A percentile compares a stretch with the other conserved stretches of the same genome.
Evolutionary conservation across 345 rosid genomes (phyloP).

Genomic region (Aethionema arabicum): DNA sequence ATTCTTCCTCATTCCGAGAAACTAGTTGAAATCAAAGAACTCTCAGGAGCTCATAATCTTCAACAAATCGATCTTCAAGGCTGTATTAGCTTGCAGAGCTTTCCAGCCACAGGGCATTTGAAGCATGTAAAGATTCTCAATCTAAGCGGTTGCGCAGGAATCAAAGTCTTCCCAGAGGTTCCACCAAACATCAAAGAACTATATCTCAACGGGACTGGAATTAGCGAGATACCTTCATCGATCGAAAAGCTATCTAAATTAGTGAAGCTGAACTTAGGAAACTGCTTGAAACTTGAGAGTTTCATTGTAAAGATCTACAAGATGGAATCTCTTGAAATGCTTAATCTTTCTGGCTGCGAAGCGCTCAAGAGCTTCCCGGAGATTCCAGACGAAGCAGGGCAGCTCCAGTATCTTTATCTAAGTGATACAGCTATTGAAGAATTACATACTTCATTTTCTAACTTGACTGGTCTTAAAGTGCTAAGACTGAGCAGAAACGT

Average conservation of each 20-base stretch:
- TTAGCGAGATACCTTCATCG: background rate
- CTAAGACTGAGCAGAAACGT: slow-evolving; percentile 18
- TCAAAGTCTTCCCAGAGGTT: slow-evolving; percentile 20
- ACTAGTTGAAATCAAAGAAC: background rate
- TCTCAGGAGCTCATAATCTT: slow-evolving; percentile 8
- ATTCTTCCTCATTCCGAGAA: slow-evolving; percentile 17
- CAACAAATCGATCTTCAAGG: slow-evolving; percentile 17
- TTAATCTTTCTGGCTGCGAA: slow-evolving; percentile 26
- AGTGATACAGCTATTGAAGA: slow-evolving; percentile 17
- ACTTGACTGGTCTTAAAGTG: slow-evolving; percentile 16
- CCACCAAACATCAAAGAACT: slow-evolving; percentile 23
- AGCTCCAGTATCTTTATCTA: slow-evolving; percentile 5
- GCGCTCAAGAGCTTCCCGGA: slow-evolving; percentile 19
- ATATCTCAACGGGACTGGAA: slow-evolving; percentile 4
- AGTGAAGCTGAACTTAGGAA: slow-evolving; percentile 22
- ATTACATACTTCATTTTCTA: slow-evolving; percentile 11
- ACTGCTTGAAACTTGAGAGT: slow-evolving; percentile 12
- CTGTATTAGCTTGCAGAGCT: slow-evolving; percentile 16
- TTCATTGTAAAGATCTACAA: slow-evolving; percentile 7
- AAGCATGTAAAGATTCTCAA: slow-evolving; percentile 20
- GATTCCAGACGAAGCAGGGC: background rate
- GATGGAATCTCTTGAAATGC: slow-evolving; percentile 22
- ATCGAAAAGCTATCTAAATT: slow-evolving; percentile 14
- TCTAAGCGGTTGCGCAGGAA: background rate
- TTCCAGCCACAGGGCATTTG: background rate